Percentiles rank a stretch among this genome's conserved stretches.
phyloP scores from a whole-genome alignment of 768 basidiomycete species.

The Auricularia auricula-judae region DNA sequence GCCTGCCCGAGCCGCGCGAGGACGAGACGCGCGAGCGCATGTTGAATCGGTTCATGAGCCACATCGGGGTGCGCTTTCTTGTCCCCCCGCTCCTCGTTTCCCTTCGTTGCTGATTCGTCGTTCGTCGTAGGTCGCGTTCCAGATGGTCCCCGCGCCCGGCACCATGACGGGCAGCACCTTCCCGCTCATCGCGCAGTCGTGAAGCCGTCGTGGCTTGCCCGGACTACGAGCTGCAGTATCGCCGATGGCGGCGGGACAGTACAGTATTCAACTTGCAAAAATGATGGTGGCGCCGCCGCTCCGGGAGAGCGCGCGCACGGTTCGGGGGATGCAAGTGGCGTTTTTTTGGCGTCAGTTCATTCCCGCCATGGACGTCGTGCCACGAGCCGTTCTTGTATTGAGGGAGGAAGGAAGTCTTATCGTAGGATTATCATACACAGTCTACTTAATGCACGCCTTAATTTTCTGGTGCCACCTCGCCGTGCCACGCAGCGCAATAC shows the following conservation, averaged over 20 bases:
- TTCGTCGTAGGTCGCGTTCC: constrained; percentile 25
- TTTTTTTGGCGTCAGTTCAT: no score
- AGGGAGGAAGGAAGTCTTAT: no score
- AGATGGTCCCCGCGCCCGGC: constrained; percentile 26
- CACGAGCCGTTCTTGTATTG: no score
- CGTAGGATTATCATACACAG: no score
- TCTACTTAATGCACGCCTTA: no score
- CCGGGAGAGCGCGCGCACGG: no score
- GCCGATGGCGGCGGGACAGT: not conserved
- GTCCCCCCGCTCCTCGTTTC: constrained; percentile 4
- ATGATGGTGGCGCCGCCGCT: no score
- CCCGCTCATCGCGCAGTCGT: not conserved
- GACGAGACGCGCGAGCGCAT: constrained; percentile 24
- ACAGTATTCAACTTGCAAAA: not conserved
- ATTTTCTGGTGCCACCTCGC: no score
- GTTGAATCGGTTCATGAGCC: constrained; percentile 35
- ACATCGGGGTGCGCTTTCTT: constrained; percentile 32
- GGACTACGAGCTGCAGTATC: not conserved
- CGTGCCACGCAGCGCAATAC: no score
- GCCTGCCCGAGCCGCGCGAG: constrained; percentile 18
- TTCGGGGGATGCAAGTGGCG: no score
- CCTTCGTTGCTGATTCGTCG: not conserved
- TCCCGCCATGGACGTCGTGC: no score
- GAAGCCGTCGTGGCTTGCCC: not conserved
- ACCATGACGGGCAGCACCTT: not conserved